Evolutionary conservation across 2,329 filamentous ascomycete species (phyloP).

Genomic region (Tetracladium maxilliforme): DNA sequence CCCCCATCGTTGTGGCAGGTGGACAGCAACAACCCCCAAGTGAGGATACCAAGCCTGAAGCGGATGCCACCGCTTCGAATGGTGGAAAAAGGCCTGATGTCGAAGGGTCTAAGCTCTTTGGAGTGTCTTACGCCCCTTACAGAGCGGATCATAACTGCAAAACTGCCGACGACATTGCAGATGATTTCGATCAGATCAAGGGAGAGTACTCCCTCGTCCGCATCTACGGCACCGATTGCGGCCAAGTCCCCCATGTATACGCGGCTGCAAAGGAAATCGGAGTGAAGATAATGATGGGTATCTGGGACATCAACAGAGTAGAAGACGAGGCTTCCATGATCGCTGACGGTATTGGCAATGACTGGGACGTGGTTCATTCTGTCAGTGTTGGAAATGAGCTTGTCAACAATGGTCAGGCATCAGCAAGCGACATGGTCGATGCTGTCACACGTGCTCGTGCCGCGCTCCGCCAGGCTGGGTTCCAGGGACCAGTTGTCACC

Average conservation of each 20-base stretch:
- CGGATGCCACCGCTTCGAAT: too few species aligned
- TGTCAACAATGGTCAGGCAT: conserved; percentile 47
- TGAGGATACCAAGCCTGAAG: too few species aligned
- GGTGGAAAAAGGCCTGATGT: too few species aligned
- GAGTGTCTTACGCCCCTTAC: conserved; percentile 45
- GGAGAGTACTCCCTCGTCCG: conserved; percentile 48
- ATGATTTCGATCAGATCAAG: conserved; percentile 43
- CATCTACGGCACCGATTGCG: conserved; percentile 68
- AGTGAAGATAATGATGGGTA: conserved; percentile 60
- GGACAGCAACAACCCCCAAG: too few species aligned
- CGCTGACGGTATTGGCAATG: conserved; percentile 37
- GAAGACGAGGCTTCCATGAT: conserved; percentile 43
- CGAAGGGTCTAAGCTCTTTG: conserved; percentile 15
- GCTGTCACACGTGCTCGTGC: conserved; percentile 42
- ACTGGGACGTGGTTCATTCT: conserved; percentile 58
- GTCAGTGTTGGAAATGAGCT: conserved; percentile 72
- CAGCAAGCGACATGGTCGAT: conserved; percentile 35
- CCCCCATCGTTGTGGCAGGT: too few species aligned
- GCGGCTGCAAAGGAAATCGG: conserved; percentile 46
- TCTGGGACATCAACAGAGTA: conserved; percentile 49
- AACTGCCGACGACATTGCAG: conserved; percentile 40
- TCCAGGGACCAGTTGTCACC: conserved; percentile 58
- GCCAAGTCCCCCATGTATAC: conserved; percentile 51
- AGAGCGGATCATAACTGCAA: conserved; percentile 49
- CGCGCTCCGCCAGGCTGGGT: conserved; percentile 47